Conservation (phyloP, 179 eudicot species). For the Silene coronaria region DNA sequence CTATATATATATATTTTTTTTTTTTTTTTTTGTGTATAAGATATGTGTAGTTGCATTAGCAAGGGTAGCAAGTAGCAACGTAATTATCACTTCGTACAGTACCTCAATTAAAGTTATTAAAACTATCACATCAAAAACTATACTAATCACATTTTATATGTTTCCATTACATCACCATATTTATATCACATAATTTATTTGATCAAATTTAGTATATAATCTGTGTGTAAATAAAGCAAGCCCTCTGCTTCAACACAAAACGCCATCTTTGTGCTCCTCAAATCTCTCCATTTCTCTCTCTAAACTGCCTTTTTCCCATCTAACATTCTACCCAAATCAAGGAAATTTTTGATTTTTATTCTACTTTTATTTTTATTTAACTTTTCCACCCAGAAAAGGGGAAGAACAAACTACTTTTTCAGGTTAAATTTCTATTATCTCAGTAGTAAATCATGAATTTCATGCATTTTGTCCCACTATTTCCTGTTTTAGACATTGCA, state of each 20-base stretch:
- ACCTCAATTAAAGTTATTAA: too few relatives aligned
- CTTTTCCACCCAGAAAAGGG: neutral
- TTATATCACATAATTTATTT: too few relatives aligned
- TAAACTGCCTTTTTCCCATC: neutral
- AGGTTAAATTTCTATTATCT: conserved; percentile 19
- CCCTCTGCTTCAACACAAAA: conserved; percentile 17
- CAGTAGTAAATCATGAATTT: neutral
- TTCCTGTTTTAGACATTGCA: neutral
- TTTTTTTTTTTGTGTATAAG: too few relatives aligned
- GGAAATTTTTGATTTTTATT: neutral
- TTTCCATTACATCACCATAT: too few relatives aligned
- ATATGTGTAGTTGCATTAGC: too few relatives aligned
- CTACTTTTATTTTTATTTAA: neutral
- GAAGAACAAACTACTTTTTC: neutral
- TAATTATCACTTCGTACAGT: neutral
- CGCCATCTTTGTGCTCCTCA: conserved; percentile 26
- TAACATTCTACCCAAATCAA: conserved; percentile 15
- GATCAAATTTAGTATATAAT: neutral
- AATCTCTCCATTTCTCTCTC: conserved; percentile 23
- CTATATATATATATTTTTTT: too few relatives aligned
- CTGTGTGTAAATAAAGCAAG: conserved; percentile 14
- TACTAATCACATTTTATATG: neutral
- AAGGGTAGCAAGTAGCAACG: neutral
- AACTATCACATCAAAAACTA: neutral
- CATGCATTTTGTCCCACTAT: neutral